Evolutionary conservation across 345 rosid genomes (phyloP), one percentile per base, ranked within the genome.

Genomic region (Hirschfeldia incana): DNA sequence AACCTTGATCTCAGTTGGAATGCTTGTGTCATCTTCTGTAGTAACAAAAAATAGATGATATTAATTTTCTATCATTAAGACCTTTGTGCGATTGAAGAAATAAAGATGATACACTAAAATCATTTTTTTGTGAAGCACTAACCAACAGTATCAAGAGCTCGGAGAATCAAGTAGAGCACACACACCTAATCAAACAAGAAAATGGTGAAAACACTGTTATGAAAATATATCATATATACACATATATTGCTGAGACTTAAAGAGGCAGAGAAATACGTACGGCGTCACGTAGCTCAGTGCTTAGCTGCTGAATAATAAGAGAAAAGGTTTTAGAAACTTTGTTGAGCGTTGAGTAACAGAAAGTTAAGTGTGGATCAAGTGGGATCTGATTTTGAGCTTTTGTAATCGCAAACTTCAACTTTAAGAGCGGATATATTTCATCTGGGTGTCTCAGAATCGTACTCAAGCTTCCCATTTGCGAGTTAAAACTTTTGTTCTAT

Each of bases 1-100:
- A 68, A 93, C 89, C 84, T 95, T 95, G 85, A 89, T 85, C 73
- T 91, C 96, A 21, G 83, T 63, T 55, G 89, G 78, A 70, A 93
- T 80, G 89, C 94, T 90, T 70, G 96, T 93, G 75, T 95, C 99
- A 84, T 95, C 99, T 94, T 95, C 99, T 93, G 91, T 71, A 75
- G 78, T 61, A 33, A 5, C 2, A 36, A 60, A 60, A 8, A 60
- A 10, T 12, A 76, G 26, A 69, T 27, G 46, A 57, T 27, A 55
- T 7, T 36, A 8, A 36, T 1, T 0, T 17, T 29, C 15, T 34
- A 15, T 8, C 8, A 26, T 3, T 17, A 21, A 21, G 21, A 21
- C 21, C 21, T 21, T 21, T 21, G 21, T 21, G 21, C 21, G 21
- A 21, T 21, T 21, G 13, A 39, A 46, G n/a, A n/a, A 36, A 28